Evolutionary conservation across 2,329 filamentous ascomycete genomes (phyloP).

Genomic region (Fusarium anguioides): DNA sequence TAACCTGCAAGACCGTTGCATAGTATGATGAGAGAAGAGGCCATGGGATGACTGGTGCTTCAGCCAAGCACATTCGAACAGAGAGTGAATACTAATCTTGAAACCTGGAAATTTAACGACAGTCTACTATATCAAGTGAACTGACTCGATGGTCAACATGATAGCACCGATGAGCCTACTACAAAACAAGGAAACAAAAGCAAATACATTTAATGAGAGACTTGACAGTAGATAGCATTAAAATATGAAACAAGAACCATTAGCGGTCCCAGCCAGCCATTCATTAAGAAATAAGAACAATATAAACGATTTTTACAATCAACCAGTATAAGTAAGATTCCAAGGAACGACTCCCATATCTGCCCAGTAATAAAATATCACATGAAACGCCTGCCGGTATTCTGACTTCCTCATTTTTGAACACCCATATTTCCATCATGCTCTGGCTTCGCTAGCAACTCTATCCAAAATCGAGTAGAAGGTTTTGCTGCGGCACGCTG

Average conservation of each 20-base stretch:
- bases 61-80: background rate
- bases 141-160: background rate
- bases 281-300: conserved; percentile 36
- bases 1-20: background rate
- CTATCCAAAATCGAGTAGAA: conserved; percentile 8
- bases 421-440: conserved; percentile 23
- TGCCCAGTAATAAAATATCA: conserved; percentile 31
- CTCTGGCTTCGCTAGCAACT: conserved; percentile 19
- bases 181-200: background rate
- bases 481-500: conserved; percentile 15
- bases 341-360: conserved; percentile 41
- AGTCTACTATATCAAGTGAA: background rate
- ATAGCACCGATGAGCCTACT: background rate
- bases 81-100: background rate
- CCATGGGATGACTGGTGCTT: background rate
- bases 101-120: background rate
- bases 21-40: background rate
- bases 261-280: conserved; percentile 27
- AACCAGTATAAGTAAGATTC: conserved; percentile 37
- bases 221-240: conserved; percentile 21
- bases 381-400: conserved; percentile 38
- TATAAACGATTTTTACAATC: conserved; percentile 33
- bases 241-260: conserved; percentile 22
- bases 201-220: background rate
- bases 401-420: conserved; percentile 41